Evolutionary conservation across 345 rosid genomes (phyloP).

Genomic region (Brassica rapa): DNA sequence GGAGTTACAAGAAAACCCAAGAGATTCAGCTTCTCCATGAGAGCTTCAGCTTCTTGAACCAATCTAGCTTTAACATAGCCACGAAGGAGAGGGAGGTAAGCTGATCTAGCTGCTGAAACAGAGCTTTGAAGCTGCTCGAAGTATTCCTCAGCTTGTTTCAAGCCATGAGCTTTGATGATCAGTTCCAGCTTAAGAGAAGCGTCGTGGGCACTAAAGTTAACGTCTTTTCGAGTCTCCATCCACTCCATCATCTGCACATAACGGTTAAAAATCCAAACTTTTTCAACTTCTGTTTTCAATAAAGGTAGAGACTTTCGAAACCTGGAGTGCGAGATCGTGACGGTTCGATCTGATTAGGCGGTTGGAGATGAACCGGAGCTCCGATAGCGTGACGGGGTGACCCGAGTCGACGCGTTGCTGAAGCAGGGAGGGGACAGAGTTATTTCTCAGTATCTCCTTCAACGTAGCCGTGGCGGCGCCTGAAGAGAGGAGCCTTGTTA

Average conservation of each 20-base stretch:
- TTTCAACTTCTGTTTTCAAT: not conserved
- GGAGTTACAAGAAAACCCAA: slow-evolving; percentile 56
- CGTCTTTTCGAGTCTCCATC: slow-evolving; percentile 49
- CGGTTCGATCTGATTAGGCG: slow-evolving; percentile 46
- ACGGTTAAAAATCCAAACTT: not conserved
- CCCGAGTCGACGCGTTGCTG: slow-evolving; percentile 48
- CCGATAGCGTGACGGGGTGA: slow-evolving; percentile 39
- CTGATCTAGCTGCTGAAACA: slow-evolving; percentile 37
- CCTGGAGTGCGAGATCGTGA: slow-evolving; percentile 58
- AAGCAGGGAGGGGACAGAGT: slow-evolving; percentile 38
- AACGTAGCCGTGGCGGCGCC: slow-evolving; percentile 25
- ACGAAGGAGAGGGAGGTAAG: slow-evolving; percentile 53
- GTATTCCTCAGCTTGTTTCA: slow-evolving; percentile 52
- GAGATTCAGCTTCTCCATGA: slow-evolving; percentile 49
- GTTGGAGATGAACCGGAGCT: slow-evolving; percentile 48
- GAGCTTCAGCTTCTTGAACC: slow-evolving; percentile 49
- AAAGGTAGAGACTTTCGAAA: slow-evolving; percentile 3
- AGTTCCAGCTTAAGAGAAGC: slow-evolving; percentile 48
- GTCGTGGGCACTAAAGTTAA: slow-evolving; percentile 34
- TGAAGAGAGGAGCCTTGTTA: slow-evolving; percentile 39
- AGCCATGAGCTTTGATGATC: slow-evolving; percentile 46
- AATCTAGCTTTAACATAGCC: slow-evolving; percentile 51
- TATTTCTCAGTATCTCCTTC: slow-evolving; percentile 44
- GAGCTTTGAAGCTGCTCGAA: slow-evolving; percentile 37
- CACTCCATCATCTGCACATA: slow-evolving; percentile 49